Base-by-base conservation (phyloP, 495 filamentous ascomycete species). In the Hypoxylon fragiforme region DNA sequence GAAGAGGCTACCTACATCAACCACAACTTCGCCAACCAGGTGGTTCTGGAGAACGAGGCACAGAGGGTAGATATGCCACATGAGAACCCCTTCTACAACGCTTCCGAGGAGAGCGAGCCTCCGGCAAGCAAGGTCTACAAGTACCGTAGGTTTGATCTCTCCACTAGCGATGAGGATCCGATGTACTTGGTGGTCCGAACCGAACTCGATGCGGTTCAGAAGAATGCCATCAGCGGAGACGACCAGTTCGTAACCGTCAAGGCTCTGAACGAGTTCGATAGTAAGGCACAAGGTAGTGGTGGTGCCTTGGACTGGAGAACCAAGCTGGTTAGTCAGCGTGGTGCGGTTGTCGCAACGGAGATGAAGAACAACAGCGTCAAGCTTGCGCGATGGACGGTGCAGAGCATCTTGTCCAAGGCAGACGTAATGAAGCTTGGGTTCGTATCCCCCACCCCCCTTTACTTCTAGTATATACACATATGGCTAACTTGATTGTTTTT, bases 281-380 rank as follows among this genome's bases (percentile, higher is more conserved):
- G 81, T 81, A 96, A 96, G 76, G 94, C 95, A 7, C 92, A 94
- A 65, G 94, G 94, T 46, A 88, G 88, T 57, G 92, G 94, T 56
- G 89, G 90, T 48, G 95, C 94, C 34, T 78, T 97, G 20, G 92
- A 98, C 80, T 98, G 94, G 94, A 83, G 92, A 66, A 83, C 83
- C 50, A 98, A 97, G 81, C 83, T 98, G 40, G 86, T 85, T 46
- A 88, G 86, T 54, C 91, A 96, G 77, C 85, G 94, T 51, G 94
- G 94, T 79, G 94, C 94, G 20, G 92, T 97, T 22, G 87, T 98
- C 12, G 94, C 94, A 14, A 98, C 94, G n/a, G 94, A 94, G 73
- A 98, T 98, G 94, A 98, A 98, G 86, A 98, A 98, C 82, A 98
- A 98, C 81, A 89, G 84, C 66, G 92, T 88, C 83, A 98, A 98